phyloP scores from a whole-genome alignment of 179 eudicot species.

The Corrigiola litoralis region DNA sequence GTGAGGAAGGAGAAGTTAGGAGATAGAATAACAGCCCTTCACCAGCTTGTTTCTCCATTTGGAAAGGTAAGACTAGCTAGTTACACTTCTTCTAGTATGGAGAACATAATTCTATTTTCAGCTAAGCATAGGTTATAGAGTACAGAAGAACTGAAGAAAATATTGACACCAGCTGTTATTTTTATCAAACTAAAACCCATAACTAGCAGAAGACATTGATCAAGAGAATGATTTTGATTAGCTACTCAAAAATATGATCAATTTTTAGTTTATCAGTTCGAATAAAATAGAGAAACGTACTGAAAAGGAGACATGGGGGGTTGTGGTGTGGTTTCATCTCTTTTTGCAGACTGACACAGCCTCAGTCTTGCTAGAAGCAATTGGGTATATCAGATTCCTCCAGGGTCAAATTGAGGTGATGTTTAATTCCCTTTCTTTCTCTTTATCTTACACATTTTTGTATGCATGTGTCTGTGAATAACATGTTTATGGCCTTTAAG shows the following conservation, averaged over 20 bases:
- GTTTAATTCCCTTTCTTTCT: conserved; percentile 11
- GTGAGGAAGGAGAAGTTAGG: conserved; percentile 98
- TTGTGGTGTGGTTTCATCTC: conserved; percentile 15
- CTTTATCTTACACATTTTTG: neutral
- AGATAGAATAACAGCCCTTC: conserved; percentile 92
- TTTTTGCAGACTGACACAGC: conserved; percentile 99
- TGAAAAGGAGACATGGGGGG: conserved; percentile 21
- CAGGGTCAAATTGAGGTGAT: conserved; percentile 73
- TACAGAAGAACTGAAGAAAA: too few species aligned
- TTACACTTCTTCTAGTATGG: too few species aligned
- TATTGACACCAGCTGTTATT: too few species aligned
- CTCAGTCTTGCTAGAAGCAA: conserved; percentile 86
- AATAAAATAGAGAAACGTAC: neutral
- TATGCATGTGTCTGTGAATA: neutral
- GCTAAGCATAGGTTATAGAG: too few species aligned
- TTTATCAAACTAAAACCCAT: too few species aligned
- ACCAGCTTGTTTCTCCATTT: conserved; percentile 97
- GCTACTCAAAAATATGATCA: too few species aligned
- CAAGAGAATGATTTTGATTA: too few species aligned
- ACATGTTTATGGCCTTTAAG: neutral
- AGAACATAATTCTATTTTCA: too few species aligned
- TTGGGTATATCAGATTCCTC: conserved; percentile 93
- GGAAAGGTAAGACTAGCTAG: conserved; percentile 74
- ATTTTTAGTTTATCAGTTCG: neutral
- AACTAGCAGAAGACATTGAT: too few species aligned